phyloP scores from a whole-genome alignment of 768 basidiomycete species.

The Pleurotus tuoliensis region DNA sequence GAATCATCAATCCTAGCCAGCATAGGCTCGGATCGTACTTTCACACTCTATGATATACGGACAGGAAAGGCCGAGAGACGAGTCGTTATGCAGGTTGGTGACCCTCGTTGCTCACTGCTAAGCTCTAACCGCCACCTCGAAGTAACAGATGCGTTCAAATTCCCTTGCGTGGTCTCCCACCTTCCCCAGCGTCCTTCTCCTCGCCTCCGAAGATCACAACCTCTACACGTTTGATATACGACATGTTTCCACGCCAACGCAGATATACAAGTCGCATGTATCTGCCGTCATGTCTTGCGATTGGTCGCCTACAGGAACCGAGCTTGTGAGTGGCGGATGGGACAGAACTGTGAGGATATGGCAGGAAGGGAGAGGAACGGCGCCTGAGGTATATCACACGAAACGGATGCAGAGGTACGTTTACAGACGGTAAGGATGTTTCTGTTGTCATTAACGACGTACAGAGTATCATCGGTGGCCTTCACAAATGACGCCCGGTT shows the following conservation, averaged over 20 bases:
- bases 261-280: constrained; percentile 97
- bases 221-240: constrained; percentile 97
- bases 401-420: constrained; percentile 96
- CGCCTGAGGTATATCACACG: constrained; percentile 92
- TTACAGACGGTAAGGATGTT: neutral
- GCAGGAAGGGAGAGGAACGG: constrained; percentile 79
- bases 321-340: constrained; percentile 96
- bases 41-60: constrained; percentile 93
- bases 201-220: constrained; percentile 99
- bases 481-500: constrained; percentile 92
- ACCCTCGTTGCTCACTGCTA: neutral
- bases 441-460: neutral
- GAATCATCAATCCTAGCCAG: constrained; percentile 95
- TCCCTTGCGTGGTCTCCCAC: constrained; percentile 94
- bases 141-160: constrained; percentile 76
- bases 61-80: constrained; percentile 94
- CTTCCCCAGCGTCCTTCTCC: constrained; percentile 83
- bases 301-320: constrained; percentile 94
- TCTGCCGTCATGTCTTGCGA: constrained; percentile 96
- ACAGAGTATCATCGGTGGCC: constrained; percentile 81
- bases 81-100: constrained; percentile 78
- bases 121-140: neutral
- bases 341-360: constrained; percentile 93
- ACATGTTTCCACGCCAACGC: constrained; percentile 72
- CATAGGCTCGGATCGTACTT: constrained; percentile 91